Base-by-base conservation (phyloP, 2,329 filamentous ascomycete species). In the Monosporascus sp. region DNA sequence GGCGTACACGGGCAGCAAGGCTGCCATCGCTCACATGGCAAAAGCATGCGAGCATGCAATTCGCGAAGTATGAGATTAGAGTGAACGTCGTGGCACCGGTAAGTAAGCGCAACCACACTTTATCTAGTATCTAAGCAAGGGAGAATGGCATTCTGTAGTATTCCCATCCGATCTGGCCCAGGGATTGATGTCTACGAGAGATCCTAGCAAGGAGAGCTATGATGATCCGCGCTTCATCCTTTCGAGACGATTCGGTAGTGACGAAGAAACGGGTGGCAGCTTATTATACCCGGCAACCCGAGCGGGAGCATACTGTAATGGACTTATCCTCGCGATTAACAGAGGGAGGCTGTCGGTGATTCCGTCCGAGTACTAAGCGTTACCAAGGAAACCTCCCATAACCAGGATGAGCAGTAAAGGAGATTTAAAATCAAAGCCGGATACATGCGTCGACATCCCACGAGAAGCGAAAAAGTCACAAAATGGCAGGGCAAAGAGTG, bases 51-150 rank as follows among this genome's bases (percentile, higher is more conserved):
- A 58, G 55, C 43, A 63, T 60, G 8, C 65, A 62, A 35, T 49
- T 66, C 20, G 53, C 52, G 8, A 49, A 43, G 11, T 53, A 63
- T 43, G 57, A 60, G 1, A 67, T 67, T 31, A 58, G 65, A 24
- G 62, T 59, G 2, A 67, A 67, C 25, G 63, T 60, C 15, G 45
- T 68, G 17, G 64, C 64, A 7, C 65, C 63, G 8, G 65, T 63
- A 5, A 37, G 65, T 68, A 56, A 60, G 63, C 63, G 43, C 11
- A 27, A 18, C 5, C 11, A 17, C 8, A n/a, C 4, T 43, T 37
- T 46, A 17, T n/a, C 6, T 41, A 20, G 38, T 9, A 11, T 46
- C 25, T 27, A 6, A 22, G 38, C 25, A 2, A 43, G 45, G 39
- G 55, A 22, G 27, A 18, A 41, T 35, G 14, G 5, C 31, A 35